Percentiles rank a stretch among this genome's conserved stretches.
Evolutionary conservation across 2,329 filamentous ascomycete species (phyloP).

Genomic region (Alternaria longipes): DNA sequence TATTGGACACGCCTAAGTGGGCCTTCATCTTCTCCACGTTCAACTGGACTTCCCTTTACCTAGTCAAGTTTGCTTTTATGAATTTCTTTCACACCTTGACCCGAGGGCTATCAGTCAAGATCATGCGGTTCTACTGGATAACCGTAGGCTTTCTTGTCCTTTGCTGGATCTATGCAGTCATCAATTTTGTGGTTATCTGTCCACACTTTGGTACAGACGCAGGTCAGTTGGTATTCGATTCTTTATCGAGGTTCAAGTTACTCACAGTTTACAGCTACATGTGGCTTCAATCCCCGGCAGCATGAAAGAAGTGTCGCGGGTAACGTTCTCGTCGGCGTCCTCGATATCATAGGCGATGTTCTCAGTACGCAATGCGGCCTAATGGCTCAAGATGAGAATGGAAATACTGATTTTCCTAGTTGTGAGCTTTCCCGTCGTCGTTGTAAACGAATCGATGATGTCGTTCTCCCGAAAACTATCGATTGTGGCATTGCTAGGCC

Average conservation of each 20-base stretch:
- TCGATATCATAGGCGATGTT: constrained; percentile 11
- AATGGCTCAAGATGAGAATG: not conserved
- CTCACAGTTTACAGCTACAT: constrained; percentile 5
- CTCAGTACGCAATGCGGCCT: not conserved
- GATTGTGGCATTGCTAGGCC: constrained; percentile 6
- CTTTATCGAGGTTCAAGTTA: not conserved
- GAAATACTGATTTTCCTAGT: not conserved
- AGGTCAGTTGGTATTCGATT: constrained; percentile 1
- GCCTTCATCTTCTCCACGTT: constrained; percentile 7
- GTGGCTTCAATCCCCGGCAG: constrained; percentile 3
- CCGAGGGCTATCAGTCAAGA: not conserved
- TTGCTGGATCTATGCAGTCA: not conserved
- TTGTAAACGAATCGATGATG: constrained; percentile 14
- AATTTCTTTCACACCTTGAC: constrained; percentile 8
- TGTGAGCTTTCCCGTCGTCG: constrained; percentile 1
- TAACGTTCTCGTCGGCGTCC: not conserved
- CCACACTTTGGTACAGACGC: constrained; percentile 10
- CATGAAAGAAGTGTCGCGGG: constrained; percentile 4
- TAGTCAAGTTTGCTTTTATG: constrained; percentile 15
- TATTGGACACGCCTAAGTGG: constrained; percentile 10
- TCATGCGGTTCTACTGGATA: constrained; percentile 3
- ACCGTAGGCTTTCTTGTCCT: not conserved
- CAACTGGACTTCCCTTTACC: constrained; percentile 9
- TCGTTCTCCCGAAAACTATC: constrained; percentile 11
- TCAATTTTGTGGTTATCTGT: constrained; percentile 6